Evolutionary conservation across 805 yeast species (phyloP).

Genomic region (Crinitomyces ghanaensis): DNA sequence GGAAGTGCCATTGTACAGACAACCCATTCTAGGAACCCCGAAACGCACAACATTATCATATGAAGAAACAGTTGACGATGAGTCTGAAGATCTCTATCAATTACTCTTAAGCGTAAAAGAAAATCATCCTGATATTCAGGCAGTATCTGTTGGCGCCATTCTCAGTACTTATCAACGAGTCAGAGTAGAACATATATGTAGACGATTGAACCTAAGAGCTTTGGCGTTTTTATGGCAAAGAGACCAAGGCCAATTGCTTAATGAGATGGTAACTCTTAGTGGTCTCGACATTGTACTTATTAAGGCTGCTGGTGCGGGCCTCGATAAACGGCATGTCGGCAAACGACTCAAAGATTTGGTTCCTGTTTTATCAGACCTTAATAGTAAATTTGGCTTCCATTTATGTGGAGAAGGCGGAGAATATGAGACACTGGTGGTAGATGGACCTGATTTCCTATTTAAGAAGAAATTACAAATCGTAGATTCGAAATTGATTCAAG

Average conservation of each 20-base stretch:
- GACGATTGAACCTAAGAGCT: conserved; percentile 52
- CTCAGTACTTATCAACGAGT: conserved; percentile 90
- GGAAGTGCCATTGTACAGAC: conserved; percentile 70
- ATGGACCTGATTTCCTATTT: conserved; percentile 85
- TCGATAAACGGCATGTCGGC: conserved; percentile 56
- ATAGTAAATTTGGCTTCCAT: conserved; percentile 66
- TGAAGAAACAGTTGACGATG: conserved; percentile 56
- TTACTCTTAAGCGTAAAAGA: conserved; percentile 39
- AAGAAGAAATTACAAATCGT: conserved; percentile 35
- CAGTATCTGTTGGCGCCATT: conserved; percentile 93
- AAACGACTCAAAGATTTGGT: conserved; percentile 49
- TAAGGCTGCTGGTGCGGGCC: conserved; percentile 90
- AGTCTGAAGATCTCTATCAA: conserved; percentile 68
- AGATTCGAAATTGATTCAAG: conserved; percentile 32
- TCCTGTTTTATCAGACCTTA: conserved; percentile 43
- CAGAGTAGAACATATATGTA: conserved; percentile 85
- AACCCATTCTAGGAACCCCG: conserved; percentile 50
- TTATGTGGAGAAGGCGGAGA: conserved; percentile 99
- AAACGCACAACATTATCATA: conserved; percentile 61
- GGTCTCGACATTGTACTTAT: conserved; percentile 69
- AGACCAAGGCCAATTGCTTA: conserved; percentile 66
- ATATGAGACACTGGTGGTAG: conserved; percentile 85
- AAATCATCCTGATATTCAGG: conserved; percentile 62
- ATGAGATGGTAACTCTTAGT: conserved; percentile 65
- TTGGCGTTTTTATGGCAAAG: conserved; percentile 86